Conservation (phyloP, 163 green algal genomes). For the Chloromonas sp. region DNA sequence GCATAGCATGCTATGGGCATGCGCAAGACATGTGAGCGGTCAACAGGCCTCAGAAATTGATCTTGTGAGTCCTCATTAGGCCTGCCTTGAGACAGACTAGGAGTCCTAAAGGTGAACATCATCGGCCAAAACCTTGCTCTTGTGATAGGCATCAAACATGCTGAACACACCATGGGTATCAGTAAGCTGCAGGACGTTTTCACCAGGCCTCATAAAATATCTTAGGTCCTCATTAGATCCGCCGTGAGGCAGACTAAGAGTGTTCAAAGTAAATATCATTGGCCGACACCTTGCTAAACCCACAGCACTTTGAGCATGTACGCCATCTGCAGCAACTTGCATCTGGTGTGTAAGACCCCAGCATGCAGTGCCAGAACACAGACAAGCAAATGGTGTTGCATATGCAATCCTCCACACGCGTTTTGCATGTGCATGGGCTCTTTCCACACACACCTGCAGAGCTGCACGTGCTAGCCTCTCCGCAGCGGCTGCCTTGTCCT, state of each 20-base stretch:
- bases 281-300: too few species aligned
- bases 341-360: not conserved
- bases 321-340: not conserved
- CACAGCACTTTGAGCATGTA: not conserved
- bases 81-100: too few species aligned
- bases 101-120: too few species aligned
- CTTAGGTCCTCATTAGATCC: not conserved
- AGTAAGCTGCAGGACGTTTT: not conserved
- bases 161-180: too few species aligned
- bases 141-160: too few species aligned
- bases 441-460: not conserved
- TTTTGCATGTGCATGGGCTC: too few species aligned
- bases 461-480: not conserved
- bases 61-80: not conserved
- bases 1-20: too few species aligned
- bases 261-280: too few species aligned
- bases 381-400: not conserved
- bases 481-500: conserved; percentile 25
- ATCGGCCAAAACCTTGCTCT: too few species aligned
- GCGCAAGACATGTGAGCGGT: not conserved
- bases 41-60: not conserved
- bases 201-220: not conserved
- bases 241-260: too few species aligned
- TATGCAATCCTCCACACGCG: too few species aligned
- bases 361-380: not conserved